Base-by-base conservation (phyloP, 257 asterid genomes). In the Solanum gracilifrons region DNA sequence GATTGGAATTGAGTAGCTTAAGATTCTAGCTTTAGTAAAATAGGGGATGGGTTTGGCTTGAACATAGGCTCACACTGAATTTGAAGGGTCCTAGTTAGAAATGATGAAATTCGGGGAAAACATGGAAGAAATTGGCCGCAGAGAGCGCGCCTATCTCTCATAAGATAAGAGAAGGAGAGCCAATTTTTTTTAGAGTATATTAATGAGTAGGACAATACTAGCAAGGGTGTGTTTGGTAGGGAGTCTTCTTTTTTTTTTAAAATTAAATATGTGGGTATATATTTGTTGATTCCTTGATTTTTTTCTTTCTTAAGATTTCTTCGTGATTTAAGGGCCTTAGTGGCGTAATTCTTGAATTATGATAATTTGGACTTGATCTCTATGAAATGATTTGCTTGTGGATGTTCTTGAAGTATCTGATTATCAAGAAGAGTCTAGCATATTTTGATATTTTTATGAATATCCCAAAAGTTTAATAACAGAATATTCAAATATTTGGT, bases 221-320 rank as follows among this genome's bases (percentile, higher is more conserved):
- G 62, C 62, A 1, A 51, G n/a, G 0, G n/a, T 51, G 62, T 51
- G 62, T 51, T 51, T 16, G n/a, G n/a, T 51, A 18, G 62, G 23
- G 60, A 51, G n/a, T 51, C n/a, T 18, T 51, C 16, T 48, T 48
- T 1, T 43, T 43, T 46, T 2, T 0, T 46, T 48, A 2, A 8
- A 41, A 48, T 48, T 51, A 51, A 51, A 51, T 51, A 51, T 15
- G 21, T 51, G 23, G 7, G 23, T 51, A 16, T 16, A 51, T 5
- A 51, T 16, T 0, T 51, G 23, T 51, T 51, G 23, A 51, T 51
- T 0, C 23, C 23, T 51, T 51, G 1, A 0, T 6, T 2, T 2
- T 2, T 2, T 51, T 51, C 8, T 51, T 51, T 51, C 9, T 51
- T 51, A 51, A 51, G 62, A 51, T 51, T 51, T 51, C 4, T 51